Conservation (phyloP, 768 basidiomycete genomes). For the Auricularia cornea region DNA sequence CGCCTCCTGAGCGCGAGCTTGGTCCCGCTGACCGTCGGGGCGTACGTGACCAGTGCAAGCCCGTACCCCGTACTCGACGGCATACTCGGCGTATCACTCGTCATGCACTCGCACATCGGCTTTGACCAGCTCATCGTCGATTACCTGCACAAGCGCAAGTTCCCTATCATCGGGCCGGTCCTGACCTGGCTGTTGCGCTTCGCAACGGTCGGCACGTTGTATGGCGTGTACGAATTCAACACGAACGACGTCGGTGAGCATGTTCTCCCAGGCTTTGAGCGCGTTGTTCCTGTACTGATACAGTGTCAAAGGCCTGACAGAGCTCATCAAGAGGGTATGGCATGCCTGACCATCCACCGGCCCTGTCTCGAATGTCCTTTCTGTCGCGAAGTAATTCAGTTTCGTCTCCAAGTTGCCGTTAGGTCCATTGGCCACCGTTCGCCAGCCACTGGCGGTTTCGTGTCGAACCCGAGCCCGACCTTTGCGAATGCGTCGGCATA, state of each 20-base stretch:
- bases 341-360: conserved; percentile 42
- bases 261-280: too few species aligned
- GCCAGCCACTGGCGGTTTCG: too few species aligned
- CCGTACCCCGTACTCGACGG: conserved; percentile 85
- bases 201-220: conserved; percentile 70
- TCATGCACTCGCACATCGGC: conserved; percentile 97
- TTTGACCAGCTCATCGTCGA: conserved; percentile 74
- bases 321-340: conserved; percentile 79
- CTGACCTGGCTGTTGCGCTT: conserved; percentile 69
- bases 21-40: conserved; percentile 80
- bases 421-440: too few species aligned
- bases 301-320: conserved; percentile 61
- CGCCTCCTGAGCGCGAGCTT: conserved; percentile 80
- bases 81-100: conserved; percentile 73
- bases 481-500: too few species aligned
- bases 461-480: too few species aligned
- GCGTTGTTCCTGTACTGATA: too few species aligned
- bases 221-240: conserved; percentile 96
- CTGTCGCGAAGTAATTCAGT: too few species aligned
- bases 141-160: conserved; percentile 91
- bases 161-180: conserved; percentile 66
- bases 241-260: conserved; percentile 95
- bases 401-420: too few species aligned
- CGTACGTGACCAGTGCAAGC: conserved; percentile 69
- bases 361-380: too few species aligned